Base-by-base conservation (phyloP, 371 early-diverging fungal genomes). In the Mucor mucedo region DNA sequence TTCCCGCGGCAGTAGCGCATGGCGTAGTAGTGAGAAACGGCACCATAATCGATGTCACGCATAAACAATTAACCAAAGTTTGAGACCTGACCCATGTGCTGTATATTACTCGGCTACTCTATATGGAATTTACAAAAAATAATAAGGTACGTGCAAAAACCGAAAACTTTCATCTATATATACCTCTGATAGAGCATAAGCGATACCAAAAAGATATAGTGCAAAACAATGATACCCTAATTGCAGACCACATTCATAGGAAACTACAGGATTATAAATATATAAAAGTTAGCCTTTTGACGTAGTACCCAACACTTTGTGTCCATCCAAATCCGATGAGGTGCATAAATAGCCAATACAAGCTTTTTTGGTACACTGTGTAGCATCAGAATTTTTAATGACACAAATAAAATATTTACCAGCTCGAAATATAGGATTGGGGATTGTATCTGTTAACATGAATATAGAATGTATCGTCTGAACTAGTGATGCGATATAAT, bases 171-270 rank as follows among this genome's bases (percentile, higher is more conserved):
- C 21, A 21, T 44, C 5, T 44, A 21, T n/a, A 8, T 3, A 11
- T 30, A 50, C 50, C 50, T 50, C 50, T 30, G 50, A 58, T 14
- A 65, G 29, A 13, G 65, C 52, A 30, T 65, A 65, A 21, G 65
- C 65, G n/a, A 65, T 53, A 11, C 65, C 65, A 48, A 65, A 65
- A 9, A 65, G 13, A 44, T 65, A 65, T 14, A 53, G 59, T 5
- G 54, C 59, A 47, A 59, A 54, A 30, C 60, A 53, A 27, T 53
- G 39, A 27, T 65, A 65, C 5, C 65, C 65, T 40, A 65, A 59
- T 44, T 47, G 55, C 27, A 59, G 58, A 27, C 41, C 44, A 29
- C 58, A 42, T 30, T 64, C 65, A 14, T 49, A 53, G 11, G 58
- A 33, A 28, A 64, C 65, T 64, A 44, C 39, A 39, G 7, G 21